Conservation (phyloP, 1,284 basidiomycete species). For the Leccinum angustisporum region DNA sequence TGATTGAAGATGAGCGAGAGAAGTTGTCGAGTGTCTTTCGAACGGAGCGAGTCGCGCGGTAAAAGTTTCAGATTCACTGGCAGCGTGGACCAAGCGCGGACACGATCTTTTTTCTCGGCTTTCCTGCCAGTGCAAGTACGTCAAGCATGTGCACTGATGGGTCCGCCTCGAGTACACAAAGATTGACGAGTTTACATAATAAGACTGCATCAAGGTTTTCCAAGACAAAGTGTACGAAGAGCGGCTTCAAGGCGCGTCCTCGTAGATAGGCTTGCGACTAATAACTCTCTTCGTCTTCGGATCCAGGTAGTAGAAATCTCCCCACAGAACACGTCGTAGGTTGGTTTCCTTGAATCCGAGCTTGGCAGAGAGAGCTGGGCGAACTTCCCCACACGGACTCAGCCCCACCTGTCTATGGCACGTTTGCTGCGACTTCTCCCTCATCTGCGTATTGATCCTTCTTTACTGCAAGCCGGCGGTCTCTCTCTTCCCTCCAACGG, state of each 20-base stretch:
- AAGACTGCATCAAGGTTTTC: conserved; percentile 93
- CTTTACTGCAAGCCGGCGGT: conserved; percentile 74
- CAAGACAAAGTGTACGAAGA: conserved; percentile 97
- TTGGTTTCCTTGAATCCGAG: conserved; percentile 90
- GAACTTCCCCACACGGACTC: conserved; percentile 85
- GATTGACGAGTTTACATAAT: conserved; percentile 70
- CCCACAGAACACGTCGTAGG: conserved; percentile 90
- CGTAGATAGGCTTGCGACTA: conserved; percentile 82
- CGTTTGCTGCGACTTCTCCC: conserved; percentile 57
- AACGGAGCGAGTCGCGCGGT: conserved; percentile 81
- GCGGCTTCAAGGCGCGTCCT: conserved; percentile 87
- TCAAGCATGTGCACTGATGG: conserved; percentile 42
- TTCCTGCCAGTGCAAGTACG: conserved; percentile 57
- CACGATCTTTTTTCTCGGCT: conserved; percentile 91
- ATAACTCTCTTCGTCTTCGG: conserved; percentile 95
- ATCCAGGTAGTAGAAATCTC: conserved; percentile 90
- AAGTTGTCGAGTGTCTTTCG: conserved; percentile 86
- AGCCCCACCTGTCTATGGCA: conserved; percentile 93
- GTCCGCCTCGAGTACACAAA: background rate
- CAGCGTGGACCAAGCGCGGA: conserved; percentile 41
- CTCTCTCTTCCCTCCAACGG: conserved; percentile 90
- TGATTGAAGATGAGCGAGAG: conserved; percentile 89
- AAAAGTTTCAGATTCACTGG: conserved; percentile 77
- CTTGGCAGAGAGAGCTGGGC: conserved; percentile 89
- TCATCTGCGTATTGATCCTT: conserved; percentile 70